Evolutionary conservation across 352 stramenopile genomes (phyloP), one percentile per base, ranked within the genome.

Genomic region (Globisporangium cylindrosporum): DNA sequence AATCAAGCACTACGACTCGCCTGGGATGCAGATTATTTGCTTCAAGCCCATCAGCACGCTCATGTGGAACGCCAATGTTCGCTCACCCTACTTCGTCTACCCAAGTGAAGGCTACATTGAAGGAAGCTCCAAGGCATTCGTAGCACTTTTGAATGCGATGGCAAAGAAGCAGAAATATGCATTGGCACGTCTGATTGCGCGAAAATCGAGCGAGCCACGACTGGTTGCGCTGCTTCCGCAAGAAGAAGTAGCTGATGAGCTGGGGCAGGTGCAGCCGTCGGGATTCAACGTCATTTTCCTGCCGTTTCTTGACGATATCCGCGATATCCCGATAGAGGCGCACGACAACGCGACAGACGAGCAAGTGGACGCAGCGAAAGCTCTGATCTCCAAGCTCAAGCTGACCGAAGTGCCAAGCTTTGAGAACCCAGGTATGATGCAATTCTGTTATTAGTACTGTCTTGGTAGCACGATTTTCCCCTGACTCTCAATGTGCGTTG

Each of bases 251-350:
- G 70, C 74, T 36, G 88, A 95, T 48, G 82, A 95, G 57, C 80
- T 93, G 57, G 88, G 88, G 14, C 88, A 95, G 70, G 75, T 95
- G 24, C 85, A 92, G 67, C 84, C 85, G 1, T 84, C 84, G 43
- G 88, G 88, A 6, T 91, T 95, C 61, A 82, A 87, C 46, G 77
- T 93, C 22, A 70, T 95, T 25, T 93, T 93, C 58, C 75, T 95
- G 48, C 84, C 88, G 27, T 95, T 91, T 57, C 54, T 92, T 25
- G 88, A 95, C 66, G 88, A 95, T 60, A 91, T 95, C 59, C 88
- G 88, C 43, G 82, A 91, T 27, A 70, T 93, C 22, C 71, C 78
- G 15, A 73, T 80, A 4, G 81, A 87, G 6, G 38, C 66, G 20
- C 57, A 80, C 25, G 73, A 76, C 41, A 76, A 70, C 57, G 82